A percentile compares a stretch with the other conserved stretches of the same genome.
phyloP scores from a whole-genome alignment of 192 early-diverging fungal species.

The Chytriomyces hyalinus region DNA sequence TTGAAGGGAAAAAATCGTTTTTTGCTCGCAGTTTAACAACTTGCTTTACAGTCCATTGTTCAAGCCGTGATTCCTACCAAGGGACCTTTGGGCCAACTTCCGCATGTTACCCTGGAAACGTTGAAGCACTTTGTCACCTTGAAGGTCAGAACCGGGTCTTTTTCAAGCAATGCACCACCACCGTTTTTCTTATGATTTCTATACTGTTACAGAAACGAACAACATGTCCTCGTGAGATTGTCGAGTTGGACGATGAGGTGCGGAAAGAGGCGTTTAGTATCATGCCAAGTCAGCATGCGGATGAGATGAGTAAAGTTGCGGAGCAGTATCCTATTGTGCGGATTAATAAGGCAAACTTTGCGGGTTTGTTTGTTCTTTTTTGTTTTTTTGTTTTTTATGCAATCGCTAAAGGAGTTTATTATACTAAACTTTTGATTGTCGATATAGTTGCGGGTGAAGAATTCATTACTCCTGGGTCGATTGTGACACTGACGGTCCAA shows the following conservation, averaged over 20 bases:
- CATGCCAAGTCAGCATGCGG: slow-evolving; percentile 66
- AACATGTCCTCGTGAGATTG: slow-evolving; percentile 68
- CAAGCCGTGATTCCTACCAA: slow-evolving; percentile 85
- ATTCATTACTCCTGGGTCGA: slow-evolving; percentile 51
- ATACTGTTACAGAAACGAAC: neutral
- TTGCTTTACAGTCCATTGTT: slow-evolving; percentile 54
- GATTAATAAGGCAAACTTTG: slow-evolving; percentile 79
- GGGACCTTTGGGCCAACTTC: slow-evolving; percentile 84
- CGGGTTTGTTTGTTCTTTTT: slow-evolving; percentile 60
- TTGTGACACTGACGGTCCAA: slow-evolving; percentile 56
- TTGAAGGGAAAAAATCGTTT: neutral
- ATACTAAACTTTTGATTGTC: no score
- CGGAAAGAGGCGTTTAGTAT: slow-evolving; percentile 58
- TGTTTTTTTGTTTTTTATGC: slow-evolving; percentile 10
- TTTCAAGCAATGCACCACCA: no score
- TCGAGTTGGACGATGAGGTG: slow-evolving; percentile 70
- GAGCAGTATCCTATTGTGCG: slow-evolving; percentile 76
- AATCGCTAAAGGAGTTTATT: slow-evolving; percentile 42
- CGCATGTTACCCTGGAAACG: slow-evolving; percentile 72
- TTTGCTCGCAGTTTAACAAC: neutral
- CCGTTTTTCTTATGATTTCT: slow-evolving; percentile 68
- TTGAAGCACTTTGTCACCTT: slow-evolving; percentile 68
- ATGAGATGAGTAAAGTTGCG: slow-evolving; percentile 75
- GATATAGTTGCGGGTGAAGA: slow-evolving; percentile 51
- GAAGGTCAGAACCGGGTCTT: no score